These are phyloP conservation scores for Suillus subluteus DNA, from an alignment of 768 basidiomycete genomes.

Conservation along the genomic window DNA sequence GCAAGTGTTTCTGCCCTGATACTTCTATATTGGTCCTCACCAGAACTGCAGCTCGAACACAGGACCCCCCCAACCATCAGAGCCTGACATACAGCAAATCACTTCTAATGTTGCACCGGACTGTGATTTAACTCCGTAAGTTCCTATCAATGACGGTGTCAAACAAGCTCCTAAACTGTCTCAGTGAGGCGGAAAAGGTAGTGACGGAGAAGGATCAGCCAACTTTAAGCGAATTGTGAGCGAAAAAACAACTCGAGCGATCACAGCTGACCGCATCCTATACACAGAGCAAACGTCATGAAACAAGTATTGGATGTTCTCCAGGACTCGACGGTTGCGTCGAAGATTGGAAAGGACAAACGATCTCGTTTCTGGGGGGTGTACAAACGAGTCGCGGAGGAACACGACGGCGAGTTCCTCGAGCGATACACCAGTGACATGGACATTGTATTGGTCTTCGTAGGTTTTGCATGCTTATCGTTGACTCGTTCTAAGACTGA, in stretches of 20 bases:
- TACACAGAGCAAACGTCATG: not conserved
- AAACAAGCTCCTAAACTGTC: not conserved
- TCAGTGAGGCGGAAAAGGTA: not conserved
- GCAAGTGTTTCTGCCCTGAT: not conserved
- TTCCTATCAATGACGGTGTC: not conserved
- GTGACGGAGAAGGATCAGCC: not conserved
- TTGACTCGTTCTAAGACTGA: not conserved
- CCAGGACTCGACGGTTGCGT: not conserved
- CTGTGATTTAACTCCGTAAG: not conserved
- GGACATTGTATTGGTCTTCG: conserved; percentile 27
- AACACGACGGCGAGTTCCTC: conserved; percentile 20
- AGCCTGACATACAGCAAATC: not conserved
- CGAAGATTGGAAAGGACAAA: not conserved
- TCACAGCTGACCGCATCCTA: not conserved
- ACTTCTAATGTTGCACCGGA: not conserved
- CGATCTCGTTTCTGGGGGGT: conserved; percentile 16
- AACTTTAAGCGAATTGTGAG: not conserved
- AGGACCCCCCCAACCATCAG: not conserved
- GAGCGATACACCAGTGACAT: conserved; percentile 21
- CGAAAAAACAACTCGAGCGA: not conserved
- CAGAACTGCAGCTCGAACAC: not conserved
- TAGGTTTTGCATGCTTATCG: conserved; percentile 8
- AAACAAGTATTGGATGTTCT: not conserved
- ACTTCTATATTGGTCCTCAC: not conserved
- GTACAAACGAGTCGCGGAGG: conserved; percentile 18